Conservation (phyloP, 768 basidiomycete genomes). For the Mycena epipterygia region DNA sequence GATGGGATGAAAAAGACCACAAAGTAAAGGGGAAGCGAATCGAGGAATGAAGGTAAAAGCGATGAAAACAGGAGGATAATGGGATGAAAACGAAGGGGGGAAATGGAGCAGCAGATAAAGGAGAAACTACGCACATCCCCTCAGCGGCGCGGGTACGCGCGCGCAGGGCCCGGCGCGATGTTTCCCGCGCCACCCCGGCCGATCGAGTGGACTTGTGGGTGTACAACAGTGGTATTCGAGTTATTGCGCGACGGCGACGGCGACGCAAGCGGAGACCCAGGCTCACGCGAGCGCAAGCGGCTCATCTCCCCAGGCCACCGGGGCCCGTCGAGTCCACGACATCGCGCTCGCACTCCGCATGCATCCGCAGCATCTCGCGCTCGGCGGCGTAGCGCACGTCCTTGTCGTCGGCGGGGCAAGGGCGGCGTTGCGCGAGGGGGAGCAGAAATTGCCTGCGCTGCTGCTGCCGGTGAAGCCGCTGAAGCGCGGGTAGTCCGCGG, state of each 20-base stretch:
- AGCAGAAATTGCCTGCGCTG: conserved; percentile 88
- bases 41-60: too few species aligned
- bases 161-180: conserved; percentile 51
- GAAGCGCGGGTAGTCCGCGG: conserved; percentile 44
- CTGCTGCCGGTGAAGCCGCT: conserved; percentile 82
- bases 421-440: conserved; percentile 80
- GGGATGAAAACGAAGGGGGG: too few species aligned
- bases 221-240: too few species aligned
- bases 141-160: conserved; percentile 45
- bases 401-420: conserved; percentile 41
- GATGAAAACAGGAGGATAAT: too few species aligned
- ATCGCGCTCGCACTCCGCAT: conserved; percentile 46
- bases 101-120: too few species aligned
- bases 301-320: conserved; percentile 74
- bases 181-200: conserved; percentile 80
- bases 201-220: conserved; percentile 56
- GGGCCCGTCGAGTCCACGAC: conserved; percentile 69
- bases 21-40: neutral
- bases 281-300: conserved; percentile 67
- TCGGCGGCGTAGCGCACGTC: conserved; percentile 51
- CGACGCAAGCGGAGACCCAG: conserved; percentile 26
- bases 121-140: conserved; percentile 54
- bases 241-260: neutral
- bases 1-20: too few species aligned
- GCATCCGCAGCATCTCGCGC: conserved; percentile 55